Evolutionary conservation across 1,139 yeast genomes (phyloP), one percentile per base, ranked within the genome.

Genomic region (Debaryomyces udenii): DNA sequence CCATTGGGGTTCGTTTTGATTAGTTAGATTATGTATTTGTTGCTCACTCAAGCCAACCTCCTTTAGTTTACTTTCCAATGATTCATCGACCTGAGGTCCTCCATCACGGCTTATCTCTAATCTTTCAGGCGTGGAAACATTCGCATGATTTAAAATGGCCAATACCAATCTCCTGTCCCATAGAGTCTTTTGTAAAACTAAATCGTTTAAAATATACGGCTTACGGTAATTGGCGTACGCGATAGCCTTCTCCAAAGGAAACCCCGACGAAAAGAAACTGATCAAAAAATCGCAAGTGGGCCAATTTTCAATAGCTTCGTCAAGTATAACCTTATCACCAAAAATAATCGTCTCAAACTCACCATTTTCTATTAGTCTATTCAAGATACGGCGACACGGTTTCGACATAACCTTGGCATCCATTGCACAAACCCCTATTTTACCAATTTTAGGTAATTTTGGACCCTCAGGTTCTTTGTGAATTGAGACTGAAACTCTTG

Each of bases 341-440:
- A 94, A 94, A 43, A 93, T 90, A 22, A 94, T 86, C 0, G 98
- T 90, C 61, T 94, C 98, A 62, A 94, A 93, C 64, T 93, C 99
- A 22, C 96, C 97, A 53, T 88, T 84, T 52, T 88, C 96, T 48
- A 91, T 87, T 56, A 94, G 70, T 39, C 96, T 72, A 61, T 88
- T 91, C 53, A 94, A 72, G 48, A 94, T 94, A 47, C 86, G 88
- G 47, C 98, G 75, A 60, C 98, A 93, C 2, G 99, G 99, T 64
- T 94, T 94, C 29, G 96, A 86, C 59, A 96, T 76, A 1, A 91
- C 99, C 62, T 94, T 94, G 41, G 93, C 84, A 63, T 94, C 99
- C 98, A 94, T 91, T 6, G 99, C 99, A 69, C 99, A 94, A 1
- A 94, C 96, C 35, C 99, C 99, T 53, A 94, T 89, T 53, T 89